Base-by-base conservation (phyloP, 2,329 filamentous ascomycete genomes). In the Tolypocladium ovalisporum region DNA sequence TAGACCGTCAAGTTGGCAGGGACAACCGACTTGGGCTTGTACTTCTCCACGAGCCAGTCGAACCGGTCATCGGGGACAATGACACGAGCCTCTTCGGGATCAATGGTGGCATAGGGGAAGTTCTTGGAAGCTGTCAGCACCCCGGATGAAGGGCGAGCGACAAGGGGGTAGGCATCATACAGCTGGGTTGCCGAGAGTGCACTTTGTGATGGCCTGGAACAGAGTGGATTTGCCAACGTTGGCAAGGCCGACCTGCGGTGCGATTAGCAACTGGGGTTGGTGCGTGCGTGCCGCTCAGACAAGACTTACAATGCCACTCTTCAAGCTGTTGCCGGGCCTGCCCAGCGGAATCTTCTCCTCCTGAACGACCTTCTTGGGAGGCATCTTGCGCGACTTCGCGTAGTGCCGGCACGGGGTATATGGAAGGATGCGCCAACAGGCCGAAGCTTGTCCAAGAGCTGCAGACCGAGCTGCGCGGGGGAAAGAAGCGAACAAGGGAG, bases 151-250 rank as follows among this genome's bases (percentile, higher is more conserved):
- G 66, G 67, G 61, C 63, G 62, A 62, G 59, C 62, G 64, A 63
- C 66, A 47, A 58, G 64, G 64, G 63, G 65, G 65, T 12, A 55
- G 39, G 67, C 64, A 67, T 81, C 85, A 75, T 81, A 90, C 87
- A 79, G 94, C 94, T 68, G 95, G 95, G 80, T 97, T 99, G 78
- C 95, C 94, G 69, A 99, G 87, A 64, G 86, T 85, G 76, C 88
- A 96, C 82, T 97, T 97, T 72, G 94, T 99, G 77, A 99, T 97
- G 72, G 94, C 91, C 81, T 99, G 95, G 85, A 99, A 99, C 68
- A 99, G 86, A 37, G 95, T 99, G 65, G 94, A 99, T 81, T 99
- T 99, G 76, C 94, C 94, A 67, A 99, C 95, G 76, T 99, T 99
- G 75, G 94, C 94, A 70, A 99, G 86, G 78, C 94, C 94, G 76